Evolutionary conservation across 169 alveolate species (phyloP), one percentile per base, ranked within the genome.

Genomic region (Plasmodium knowlesi): DNA sequence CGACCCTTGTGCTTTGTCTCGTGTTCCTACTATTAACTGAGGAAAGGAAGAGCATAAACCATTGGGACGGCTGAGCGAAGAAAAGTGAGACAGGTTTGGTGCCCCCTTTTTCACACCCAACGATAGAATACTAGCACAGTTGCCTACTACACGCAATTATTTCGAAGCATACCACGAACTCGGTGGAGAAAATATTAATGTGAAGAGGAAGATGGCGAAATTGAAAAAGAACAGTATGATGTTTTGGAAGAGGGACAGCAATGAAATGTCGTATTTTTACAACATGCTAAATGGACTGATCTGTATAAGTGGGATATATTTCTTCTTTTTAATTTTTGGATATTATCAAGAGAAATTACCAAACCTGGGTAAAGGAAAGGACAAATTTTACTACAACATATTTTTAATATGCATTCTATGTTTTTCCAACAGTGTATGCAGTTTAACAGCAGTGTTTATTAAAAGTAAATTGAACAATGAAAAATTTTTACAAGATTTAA

Each of bases 321-420:
- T 83, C 30, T 95, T 95, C 39, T 95, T 95, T 82, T 37, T 95
- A 67, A 88, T 97, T n/a, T 95, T 94, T 90, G 97, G 97, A 10
- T 95, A 95, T 84, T 94, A 92, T 76, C 92, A 92, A 92, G 97
- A 95, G 81, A 95, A 95, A 30, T 43, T 95, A 16, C 96, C 94
- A 22, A 81, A 81, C 30, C 82, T 92, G 43, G 93, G 93, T 30
- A 78, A 57, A 28, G 95, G 84, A 5, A 78, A 61, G 46, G 95
- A 92, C 32, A 84, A 78, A 37, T 92, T 92, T 41, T 81, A 92
- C 82, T 92, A 92, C 71, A 83, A 83, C n/a, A 84, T 92, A 61
- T 92, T 92, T 92, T 71, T 92, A 76, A 92, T 84, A 76, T 84
- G 88, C 73, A 71, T 84, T 14, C 43, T 92, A 37, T 84, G 92